Conservation (phyloP, 2,329 filamentous ascomycete genomes). For the Pseudopithomyces maydicus region DNA sequence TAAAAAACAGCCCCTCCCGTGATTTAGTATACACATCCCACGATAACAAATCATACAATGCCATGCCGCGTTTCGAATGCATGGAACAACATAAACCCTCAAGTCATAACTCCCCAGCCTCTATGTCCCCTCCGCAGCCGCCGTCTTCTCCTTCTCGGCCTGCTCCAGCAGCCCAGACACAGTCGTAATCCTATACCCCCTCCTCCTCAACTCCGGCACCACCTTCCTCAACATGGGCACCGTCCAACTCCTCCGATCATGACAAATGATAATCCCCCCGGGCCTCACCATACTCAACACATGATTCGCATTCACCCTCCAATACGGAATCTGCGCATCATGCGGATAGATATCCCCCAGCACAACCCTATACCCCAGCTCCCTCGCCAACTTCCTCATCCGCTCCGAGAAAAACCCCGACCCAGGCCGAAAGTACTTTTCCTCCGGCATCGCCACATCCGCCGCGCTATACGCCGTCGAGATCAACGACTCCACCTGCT, state of each 20-base stretch:
- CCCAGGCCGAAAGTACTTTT: slow-evolving; percentile 79
- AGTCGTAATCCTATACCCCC: slow-evolving; percentile 74
- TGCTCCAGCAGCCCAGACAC: slow-evolving; percentile 67
- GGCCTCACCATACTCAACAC: slow-evolving; percentile 78
- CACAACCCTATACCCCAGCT: slow-evolving; percentile 72
- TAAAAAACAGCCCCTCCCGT: too few relatives aligned
- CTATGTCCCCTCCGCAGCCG: background rate
- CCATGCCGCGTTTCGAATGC: background rate
- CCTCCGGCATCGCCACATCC: slow-evolving; percentile 48
- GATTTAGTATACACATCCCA: too few relatives aligned
- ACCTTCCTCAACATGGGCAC: slow-evolving; percentile 75
- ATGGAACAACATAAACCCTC: too few relatives aligned
- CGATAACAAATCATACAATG: too few relatives aligned
- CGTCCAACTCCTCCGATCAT: slow-evolving; percentile 85
- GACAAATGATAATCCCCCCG: slow-evolving; percentile 82
- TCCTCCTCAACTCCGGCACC: slow-evolving; percentile 70
- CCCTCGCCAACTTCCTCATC: slow-evolving; percentile 67
- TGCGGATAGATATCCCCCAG: slow-evolving; percentile 87
- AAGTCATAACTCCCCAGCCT: background rate
- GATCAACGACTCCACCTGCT: slow-evolving; percentile 66
- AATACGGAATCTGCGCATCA: slow-evolving; percentile 80
- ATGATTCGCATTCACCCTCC: slow-evolving; percentile 74
- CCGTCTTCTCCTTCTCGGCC: slow-evolving; percentile 11
- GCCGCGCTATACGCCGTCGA: slow-evolving; percentile 58
- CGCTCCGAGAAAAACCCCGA: slow-evolving; percentile 78